Conservation (phyloP, 2,329 filamentous ascomycete species). For the Talaromyces verruculosus region DNA sequence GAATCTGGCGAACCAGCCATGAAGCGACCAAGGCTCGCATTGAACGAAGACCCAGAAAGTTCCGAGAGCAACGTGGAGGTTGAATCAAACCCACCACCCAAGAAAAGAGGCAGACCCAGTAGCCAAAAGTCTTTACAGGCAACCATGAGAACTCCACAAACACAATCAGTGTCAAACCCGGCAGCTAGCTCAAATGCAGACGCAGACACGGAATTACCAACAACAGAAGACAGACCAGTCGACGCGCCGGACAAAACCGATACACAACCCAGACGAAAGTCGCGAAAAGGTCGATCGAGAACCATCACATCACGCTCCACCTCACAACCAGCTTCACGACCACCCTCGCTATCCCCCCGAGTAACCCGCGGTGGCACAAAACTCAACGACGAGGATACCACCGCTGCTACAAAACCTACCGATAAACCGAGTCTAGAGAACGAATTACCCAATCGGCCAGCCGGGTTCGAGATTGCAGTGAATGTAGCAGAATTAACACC, state of each 20-base stretch:
- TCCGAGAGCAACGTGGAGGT: constrained; percentile 12
- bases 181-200: background rate
- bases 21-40: constrained; percentile 35
- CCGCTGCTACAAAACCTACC: background rate
- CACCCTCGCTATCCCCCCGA: background rate
- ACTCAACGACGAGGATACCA: background rate
- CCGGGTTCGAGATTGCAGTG: constrained; percentile 15
- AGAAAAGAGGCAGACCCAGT: constrained; percentile 30
- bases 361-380: constrained; percentile 1
- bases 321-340: background rate
- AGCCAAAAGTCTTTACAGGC: background rate
- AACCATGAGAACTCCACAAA: background rate
- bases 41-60: constrained; percentile 18
- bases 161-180: background rate
- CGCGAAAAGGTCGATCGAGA: constrained; percentile 1
- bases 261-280: background rate
- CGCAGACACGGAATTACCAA: background rate
- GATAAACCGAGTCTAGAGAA: constrained; percentile 2
- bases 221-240: background rate
- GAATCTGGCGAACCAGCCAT: constrained; percentile 26
- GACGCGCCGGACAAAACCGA: background rate
- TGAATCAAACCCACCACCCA: constrained; percentile 11
- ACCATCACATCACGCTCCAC: background rate
- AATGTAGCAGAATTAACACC: constrained; percentile 20
- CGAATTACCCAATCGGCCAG: background rate